phyloP scores from a whole-genome alignment of 108 stramenopile genomes.

The Nitzschia sp. region DNA sequence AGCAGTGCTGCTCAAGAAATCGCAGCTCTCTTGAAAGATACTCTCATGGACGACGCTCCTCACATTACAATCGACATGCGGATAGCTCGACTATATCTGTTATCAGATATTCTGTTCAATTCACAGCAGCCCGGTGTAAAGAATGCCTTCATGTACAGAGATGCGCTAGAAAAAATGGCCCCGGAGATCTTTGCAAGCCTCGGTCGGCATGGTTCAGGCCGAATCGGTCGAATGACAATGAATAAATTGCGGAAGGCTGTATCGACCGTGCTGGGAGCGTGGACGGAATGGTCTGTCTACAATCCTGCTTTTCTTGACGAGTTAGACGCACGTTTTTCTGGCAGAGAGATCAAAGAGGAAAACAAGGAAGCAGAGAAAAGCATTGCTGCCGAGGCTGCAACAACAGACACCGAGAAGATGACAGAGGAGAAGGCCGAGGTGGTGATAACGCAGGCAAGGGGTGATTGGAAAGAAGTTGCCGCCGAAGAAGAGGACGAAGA shows the following conservation, averaged over 20 bases:
- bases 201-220: conserved; percentile 55
- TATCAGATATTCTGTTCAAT: conserved; percentile 87
- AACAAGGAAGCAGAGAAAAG: neutral
- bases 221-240: conserved; percentile 66
- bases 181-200: conserved; percentile 77
- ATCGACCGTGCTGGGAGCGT: conserved; percentile 68
- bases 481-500: conserved; percentile 10
- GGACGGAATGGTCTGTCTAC: conserved; percentile 88
- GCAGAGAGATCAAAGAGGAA: conserved; percentile 41
- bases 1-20: conserved; percentile 64
- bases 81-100: conserved; percentile 74
- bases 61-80: conserved; percentile 53
- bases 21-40: conserved; percentile 55
- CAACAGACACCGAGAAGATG: neutral
- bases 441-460: conserved; percentile 11
- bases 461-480: conserved; percentile 39
- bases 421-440: conserved; percentile 20
- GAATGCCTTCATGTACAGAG: conserved; percentile 83
- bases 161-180: conserved; percentile 81
- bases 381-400: neutral
- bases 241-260: conserved; percentile 72
- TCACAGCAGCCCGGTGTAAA: conserved; percentile 87
- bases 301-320: conserved; percentile 76
- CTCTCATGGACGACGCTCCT: conserved; percentile 50
- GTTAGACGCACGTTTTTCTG: conserved; percentile 70